phyloP scores from a whole-genome alignment of 1,139 yeast species.

The Sugiyamaella pinicola region DNA sequence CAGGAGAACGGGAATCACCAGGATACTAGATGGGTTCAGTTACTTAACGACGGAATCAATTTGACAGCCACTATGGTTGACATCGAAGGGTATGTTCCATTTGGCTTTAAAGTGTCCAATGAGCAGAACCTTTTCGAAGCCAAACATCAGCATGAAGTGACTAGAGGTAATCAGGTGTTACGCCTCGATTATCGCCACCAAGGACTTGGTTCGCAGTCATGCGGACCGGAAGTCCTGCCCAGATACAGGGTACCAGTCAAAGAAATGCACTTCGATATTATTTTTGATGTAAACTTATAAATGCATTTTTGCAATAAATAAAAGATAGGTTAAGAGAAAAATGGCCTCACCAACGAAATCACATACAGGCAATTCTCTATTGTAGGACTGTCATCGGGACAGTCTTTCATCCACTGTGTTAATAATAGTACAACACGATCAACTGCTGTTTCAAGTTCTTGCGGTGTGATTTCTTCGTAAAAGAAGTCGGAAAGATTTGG shows the following conservation, averaged over 20 bases:
- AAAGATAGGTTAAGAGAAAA: background rate
- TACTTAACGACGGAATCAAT: background rate
- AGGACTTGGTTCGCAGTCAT: conserved; percentile 43
- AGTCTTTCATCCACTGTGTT: conserved; percentile 18
- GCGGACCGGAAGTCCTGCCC: conserved; percentile 40
- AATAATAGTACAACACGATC: conserved; percentile 17
- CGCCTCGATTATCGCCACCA: conserved; percentile 42
- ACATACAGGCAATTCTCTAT: conserved; percentile 17
- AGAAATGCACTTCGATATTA: background rate
- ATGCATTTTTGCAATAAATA: background rate
- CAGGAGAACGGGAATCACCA: conserved; percentile 45
- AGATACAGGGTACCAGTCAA: conserved; percentile 18
- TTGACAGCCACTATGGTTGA: conserved; percentile 10
- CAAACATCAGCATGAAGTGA: conserved; percentile 38
- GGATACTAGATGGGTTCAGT: conserved; percentile 40
- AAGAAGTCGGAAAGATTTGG: conserved; percentile 17
- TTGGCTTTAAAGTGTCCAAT: conserved; percentile 27
- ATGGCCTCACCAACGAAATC: conserved; percentile 6
- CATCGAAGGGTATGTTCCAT: conserved; percentile 11
- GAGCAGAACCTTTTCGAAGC: conserved; percentile 32
- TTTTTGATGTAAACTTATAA: background rate
- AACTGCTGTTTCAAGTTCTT: conserved; percentile 12
- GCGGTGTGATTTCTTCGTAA: conserved; percentile 14
- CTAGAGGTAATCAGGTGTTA: conserved; percentile 29
- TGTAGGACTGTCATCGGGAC: conserved; percentile 21